These are phyloP conservation scores for Pseudopithomyces maydicus DNA, from an alignment of 2,329 filamentous ascomycete genomes.

Conservation along the genomic window DNA sequence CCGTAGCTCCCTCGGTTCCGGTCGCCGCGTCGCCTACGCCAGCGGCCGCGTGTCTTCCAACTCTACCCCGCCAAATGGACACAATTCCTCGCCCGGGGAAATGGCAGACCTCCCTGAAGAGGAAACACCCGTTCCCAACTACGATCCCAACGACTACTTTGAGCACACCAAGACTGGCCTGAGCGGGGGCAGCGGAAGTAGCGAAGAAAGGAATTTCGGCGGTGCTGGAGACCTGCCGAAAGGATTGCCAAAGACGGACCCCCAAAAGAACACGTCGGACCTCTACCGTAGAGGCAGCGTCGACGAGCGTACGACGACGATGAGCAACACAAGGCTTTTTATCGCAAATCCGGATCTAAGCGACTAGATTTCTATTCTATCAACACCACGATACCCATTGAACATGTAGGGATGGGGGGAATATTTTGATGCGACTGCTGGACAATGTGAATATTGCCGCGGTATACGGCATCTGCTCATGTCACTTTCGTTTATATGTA, in stretches of 20 bases:
- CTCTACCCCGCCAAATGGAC: conserved; percentile 61
- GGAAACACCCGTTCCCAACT: conserved; percentile 52
- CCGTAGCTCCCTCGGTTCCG: conserved; percentile 65
- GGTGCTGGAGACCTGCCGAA: conserved; percentile 57
- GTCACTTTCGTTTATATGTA: conserved; percentile 7
- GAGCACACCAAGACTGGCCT: conserved; percentile 47
- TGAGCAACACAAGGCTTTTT: conserved; percentile 71
- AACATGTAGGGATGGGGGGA: background rate
- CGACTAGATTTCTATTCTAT: conserved; percentile 39
- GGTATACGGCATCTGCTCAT: conserved; percentile 6
- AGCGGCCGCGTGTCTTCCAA: conserved; percentile 56
- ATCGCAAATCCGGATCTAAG: conserved; percentile 82
- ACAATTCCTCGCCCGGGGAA: conserved; percentile 36
- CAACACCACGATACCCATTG: conserved; percentile 35
- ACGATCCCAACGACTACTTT: conserved; percentile 50
- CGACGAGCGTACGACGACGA: conserved; percentile 79
- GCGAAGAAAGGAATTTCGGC: conserved; percentile 58
- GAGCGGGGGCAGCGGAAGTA: conserved; percentile 50
- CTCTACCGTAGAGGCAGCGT: conserved; percentile 78
- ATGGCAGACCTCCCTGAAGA: conserved; percentile 49
- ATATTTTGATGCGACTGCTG: background rate
- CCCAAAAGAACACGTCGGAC: conserved; percentile 58
- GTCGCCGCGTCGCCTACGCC: conserved; percentile 44
- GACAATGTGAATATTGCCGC: background rate
- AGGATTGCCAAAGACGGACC: conserved; percentile 47